Conservation (phyloP, 1,139 yeast species). For the Candida pseudoviswanathii region DNA sequence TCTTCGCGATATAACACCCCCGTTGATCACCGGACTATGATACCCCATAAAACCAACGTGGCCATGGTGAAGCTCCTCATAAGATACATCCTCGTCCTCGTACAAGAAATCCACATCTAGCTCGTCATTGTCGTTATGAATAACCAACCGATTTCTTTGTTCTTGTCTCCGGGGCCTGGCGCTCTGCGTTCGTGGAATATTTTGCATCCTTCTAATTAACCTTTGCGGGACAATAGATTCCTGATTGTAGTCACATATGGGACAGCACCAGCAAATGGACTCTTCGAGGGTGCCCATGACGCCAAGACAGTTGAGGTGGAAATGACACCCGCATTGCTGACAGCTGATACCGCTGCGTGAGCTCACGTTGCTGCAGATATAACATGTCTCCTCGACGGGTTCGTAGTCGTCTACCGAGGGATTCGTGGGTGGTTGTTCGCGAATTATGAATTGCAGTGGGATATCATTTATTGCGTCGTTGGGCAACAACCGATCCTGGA, state of each 20-base stretch:
- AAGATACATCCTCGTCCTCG: conserved; percentile 16
- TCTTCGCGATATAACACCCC: conserved; percentile 42
- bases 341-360: conserved; percentile 22
- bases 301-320: conserved; percentile 39
- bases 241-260: conserved; percentile 44
- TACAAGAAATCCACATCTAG: conserved; percentile 39
- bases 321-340: conserved; percentile 34
- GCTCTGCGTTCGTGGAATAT: not conserved
- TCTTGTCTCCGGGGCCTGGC: not conserved
- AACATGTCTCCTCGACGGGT: conserved; percentile 25
- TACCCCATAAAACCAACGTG: not conserved
- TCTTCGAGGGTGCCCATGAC: conserved; percentile 14
- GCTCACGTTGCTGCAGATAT: conserved; percentile 27
- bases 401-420: conserved; percentile 6
- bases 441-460: conserved; percentile 38
- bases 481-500: conserved; percentile 35
- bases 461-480: conserved; percentile 44
- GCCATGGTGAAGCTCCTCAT: conserved; percentile 7
- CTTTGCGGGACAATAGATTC: conserved; percentile 22
- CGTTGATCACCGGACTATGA: conserved; percentile 31
- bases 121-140: conserved; percentile 36
- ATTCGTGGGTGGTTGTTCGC: conserved; percentile 3
- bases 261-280: conserved; percentile 40
- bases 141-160: conserved; percentile 19
- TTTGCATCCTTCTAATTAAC: not conserved